These are phyloP conservation scores for Alnus rubra DNA, from an alignment of 306 rosid species.

Conservation along the genomic window DNA sequence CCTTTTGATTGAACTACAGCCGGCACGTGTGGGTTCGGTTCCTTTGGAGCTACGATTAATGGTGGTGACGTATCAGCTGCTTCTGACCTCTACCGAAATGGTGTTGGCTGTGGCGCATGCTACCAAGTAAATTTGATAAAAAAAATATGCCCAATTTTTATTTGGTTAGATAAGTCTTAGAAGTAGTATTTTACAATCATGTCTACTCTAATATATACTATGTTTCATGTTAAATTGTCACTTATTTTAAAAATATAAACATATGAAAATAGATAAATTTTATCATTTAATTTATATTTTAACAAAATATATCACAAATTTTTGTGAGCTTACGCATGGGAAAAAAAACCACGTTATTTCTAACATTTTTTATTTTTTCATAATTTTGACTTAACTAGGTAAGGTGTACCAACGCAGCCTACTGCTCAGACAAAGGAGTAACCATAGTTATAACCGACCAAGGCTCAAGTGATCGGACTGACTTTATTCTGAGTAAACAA, in stretches of 20 bases:
- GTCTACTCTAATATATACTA: too few relatives aligned
- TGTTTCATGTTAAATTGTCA: neutral
- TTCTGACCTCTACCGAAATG: slow-evolving; percentile 67
- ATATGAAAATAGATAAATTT: too few relatives aligned
- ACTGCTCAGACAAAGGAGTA: slow-evolving; percentile 71
- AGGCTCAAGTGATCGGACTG: slow-evolving; percentile 64
- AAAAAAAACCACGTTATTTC: too few relatives aligned
- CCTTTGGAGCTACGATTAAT: slow-evolving; percentile 85
- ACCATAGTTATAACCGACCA: slow-evolving; percentile 75
- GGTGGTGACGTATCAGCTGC: slow-evolving; percentile 91
- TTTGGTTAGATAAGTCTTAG: too few relatives aligned
- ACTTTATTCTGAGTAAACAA: slow-evolving; percentile 69
- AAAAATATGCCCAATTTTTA: too few relatives aligned
- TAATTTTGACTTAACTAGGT: slow-evolving; percentile 40
- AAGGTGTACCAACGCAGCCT: slow-evolving; percentile 62
- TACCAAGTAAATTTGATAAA: slow-evolving; percentile 59
- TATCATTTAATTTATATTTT: too few relatives aligned
- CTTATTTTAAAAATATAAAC: too few relatives aligned
- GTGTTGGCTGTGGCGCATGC: slow-evolving; percentile 96
- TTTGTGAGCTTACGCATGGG: too few relatives aligned
- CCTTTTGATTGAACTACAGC: slow-evolving; percentile 38
- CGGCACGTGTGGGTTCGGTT: slow-evolving; percentile 83
- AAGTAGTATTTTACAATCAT: too few relatives aligned
- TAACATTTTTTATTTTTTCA: neutral
- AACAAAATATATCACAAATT: neutral